Evolutionary conservation across 1,139 yeast genomes (phyloP).

Genomic region (Scheffersomyces illinoinensis): DNA sequence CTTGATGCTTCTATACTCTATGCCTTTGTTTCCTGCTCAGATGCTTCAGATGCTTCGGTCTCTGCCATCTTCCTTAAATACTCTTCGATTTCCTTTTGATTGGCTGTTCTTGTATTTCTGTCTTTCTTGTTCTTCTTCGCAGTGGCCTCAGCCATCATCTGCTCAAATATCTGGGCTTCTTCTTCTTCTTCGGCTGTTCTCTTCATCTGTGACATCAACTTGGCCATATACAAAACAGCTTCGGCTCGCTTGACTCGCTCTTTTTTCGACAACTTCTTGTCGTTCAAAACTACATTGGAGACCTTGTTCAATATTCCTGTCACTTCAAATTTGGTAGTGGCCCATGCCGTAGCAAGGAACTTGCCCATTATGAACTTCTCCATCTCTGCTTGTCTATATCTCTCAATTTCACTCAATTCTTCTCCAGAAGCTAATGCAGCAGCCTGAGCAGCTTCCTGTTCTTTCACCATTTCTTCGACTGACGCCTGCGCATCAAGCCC

Average conservation of each 20-base stretch:
- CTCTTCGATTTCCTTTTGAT: constrained; percentile 11
- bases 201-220: constrained; percentile 52
- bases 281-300: constrained; percentile 58
- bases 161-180: constrained; percentile 76
- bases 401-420: constrained; percentile 43
- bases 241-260: constrained; percentile 60
- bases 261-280: constrained; percentile 52
- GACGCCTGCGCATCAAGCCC: constrained; percentile 46
- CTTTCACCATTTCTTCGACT: constrained; percentile 44
- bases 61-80: constrained; percentile 11
- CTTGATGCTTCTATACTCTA: background rate
- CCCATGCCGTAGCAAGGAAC: constrained; percentile 78
- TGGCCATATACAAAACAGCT: constrained; percentile 58
- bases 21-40: background rate
- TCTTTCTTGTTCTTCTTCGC: constrained; percentile 45
- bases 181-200: constrained; percentile 72
- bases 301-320: constrained; percentile 68
- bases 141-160: constrained; percentile 68
- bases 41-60: constrained; percentile 10
- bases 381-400: constrained; percentile 57
- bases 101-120: constrained; percentile 7
- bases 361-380: constrained; percentile 72
- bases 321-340: constrained; percentile 72
- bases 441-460: constrained; percentile 50
- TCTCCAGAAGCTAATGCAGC: constrained; percentile 26